phyloP scores from a whole-genome alignment of 148 eudicot genomes.

The Arctostaphylos glauca region DNA sequence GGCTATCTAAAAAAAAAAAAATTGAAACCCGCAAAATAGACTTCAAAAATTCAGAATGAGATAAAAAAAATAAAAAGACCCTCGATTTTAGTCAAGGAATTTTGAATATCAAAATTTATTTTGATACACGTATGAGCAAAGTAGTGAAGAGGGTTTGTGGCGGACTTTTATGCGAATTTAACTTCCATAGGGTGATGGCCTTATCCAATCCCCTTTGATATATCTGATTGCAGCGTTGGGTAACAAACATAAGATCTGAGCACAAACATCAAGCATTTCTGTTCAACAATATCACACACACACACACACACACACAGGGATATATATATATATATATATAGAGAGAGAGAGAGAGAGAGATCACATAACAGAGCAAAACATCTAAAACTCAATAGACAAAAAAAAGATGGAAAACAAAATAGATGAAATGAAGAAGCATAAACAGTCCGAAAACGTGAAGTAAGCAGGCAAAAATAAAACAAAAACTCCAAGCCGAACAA shows the following conservation, averaged over 20 bases:
- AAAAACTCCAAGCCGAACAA: background rate
- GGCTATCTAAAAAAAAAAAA: no score
- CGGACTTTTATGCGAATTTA: background rate
- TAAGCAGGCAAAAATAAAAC: background rate
- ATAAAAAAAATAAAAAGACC: background rate
- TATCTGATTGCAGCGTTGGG: background rate
- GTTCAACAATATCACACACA: background rate
- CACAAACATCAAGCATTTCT: background rate
- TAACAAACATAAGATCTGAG: slow-evolving; percentile 6
- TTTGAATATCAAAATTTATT: background rate
- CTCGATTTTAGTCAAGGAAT: background rate
- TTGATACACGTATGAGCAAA: background rate
- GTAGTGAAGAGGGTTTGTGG: background rate
- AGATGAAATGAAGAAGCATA: background rate
- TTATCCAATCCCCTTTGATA: background rate
- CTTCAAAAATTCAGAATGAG: background rate
- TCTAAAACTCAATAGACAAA: background rate
- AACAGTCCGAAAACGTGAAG: slow-evolving; percentile 13
- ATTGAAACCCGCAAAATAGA: background rate
- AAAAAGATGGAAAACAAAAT: background rate
- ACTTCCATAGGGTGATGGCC: background rate
- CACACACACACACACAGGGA: background rate
- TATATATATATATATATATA: no score
- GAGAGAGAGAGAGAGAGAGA: background rate
- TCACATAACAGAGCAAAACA: background rate